These are phyloP conservation scores for Epipyxis sp. DNA, from an alignment of 108 stramenopile genomes.

Conservation along the genomic window DNA sequence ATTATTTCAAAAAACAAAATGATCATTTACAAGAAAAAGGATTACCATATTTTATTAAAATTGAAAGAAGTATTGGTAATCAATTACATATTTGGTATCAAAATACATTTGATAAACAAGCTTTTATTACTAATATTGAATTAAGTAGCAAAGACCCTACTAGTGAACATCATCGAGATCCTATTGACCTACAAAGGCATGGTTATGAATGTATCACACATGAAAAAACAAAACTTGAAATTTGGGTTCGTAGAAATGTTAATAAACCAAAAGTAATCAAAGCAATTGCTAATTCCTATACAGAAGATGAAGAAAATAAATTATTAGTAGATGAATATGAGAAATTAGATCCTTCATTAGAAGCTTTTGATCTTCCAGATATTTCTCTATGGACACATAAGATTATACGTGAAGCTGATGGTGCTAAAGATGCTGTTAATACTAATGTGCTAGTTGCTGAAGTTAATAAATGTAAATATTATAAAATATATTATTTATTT, in stretches of 20 bases:
- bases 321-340: background rate
- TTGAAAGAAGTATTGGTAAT: slow-evolving; percentile 1
- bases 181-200: too few species aligned
- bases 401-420: background rate
- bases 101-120: background rate
- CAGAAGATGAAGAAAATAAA: background rate
- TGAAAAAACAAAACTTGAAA: background rate
- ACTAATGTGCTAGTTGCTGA: slow-evolving; percentile 14
- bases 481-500: too few species aligned
- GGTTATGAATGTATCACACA: background rate
- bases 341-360: background rate
- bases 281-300: background rate
- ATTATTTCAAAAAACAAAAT: background rate
- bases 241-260: background rate
- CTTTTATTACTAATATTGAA: slow-evolving; percentile 23
- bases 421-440: background rate
- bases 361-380: slow-evolving; percentile 8
- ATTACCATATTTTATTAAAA: slow-evolving; percentile 5
- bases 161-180: slow-evolving; percentile 6
- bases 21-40: slow-evolving; percentile 17
- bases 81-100: slow-evolving; percentile 6
- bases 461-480: too few species aligned
- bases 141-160: background rate
- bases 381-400: slow-evolving; percentile 13
- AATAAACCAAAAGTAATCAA: background rate